Percentiles rank a stretch among this genome's conserved stretches.
These are phyloP conservation scores for Lasiosphaeria ovina DNA, from an alignment of 495 filamentous ascomycete species.

Conservation along the genomic window DNA sequence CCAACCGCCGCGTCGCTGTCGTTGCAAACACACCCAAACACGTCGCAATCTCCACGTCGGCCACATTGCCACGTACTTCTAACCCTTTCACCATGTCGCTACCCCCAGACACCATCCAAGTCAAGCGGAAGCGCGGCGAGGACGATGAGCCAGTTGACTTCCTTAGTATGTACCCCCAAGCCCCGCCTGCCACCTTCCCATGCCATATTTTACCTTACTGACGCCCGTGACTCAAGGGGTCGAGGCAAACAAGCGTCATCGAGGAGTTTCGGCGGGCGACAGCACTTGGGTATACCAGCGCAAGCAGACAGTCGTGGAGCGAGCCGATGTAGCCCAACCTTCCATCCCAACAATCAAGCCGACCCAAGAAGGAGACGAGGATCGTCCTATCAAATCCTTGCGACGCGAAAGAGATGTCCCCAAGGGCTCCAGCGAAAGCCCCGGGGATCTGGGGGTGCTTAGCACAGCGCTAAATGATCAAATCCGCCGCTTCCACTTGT, in stretches of 20 bases:
- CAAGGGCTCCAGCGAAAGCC: not conserved
- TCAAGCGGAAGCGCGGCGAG: slow-evolving; percentile 53
- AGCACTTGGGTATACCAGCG: slow-evolving; percentile 43
- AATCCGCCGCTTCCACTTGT: slow-evolving; percentile 49
- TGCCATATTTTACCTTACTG: slow-evolving; percentile 10
- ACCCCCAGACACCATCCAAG: slow-evolving; percentile 50
- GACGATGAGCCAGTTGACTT: slow-evolving; percentile 53
- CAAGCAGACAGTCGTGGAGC: slow-evolving; percentile 25
- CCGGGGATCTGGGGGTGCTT: not conserved
- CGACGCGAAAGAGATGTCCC: slow-evolving; percentile 2
- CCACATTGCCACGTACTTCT: no score
- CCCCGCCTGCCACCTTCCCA: not conserved
- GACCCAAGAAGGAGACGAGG: slow-evolving; percentile 28
- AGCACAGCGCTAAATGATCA: not conserved
- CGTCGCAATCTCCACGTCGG: slow-evolving; percentile 11
- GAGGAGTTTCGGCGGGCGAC: slow-evolving; percentile 26
- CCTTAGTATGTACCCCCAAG: slow-evolving; percentile 42
- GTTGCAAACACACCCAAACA: not conserved
- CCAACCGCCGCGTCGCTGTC: not conserved
- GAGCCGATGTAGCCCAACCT: slow-evolving; percentile 14
- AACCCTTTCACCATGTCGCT: slow-evolving; percentile 38
- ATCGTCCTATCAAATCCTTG: slow-evolving; percentile 20
- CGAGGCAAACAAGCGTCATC: slow-evolving; percentile 41
- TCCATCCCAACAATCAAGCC: slow-evolving; percentile 19
- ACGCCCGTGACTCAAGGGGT: slow-evolving; percentile 17